Percentiles rank a stretch among this genome's conserved stretches.
These are phyloP conservation scores for Sporothrix protearum DNA, from an alignment of 2,329 filamentous ascomycete genomes.

Conservation along the genomic window DNA sequence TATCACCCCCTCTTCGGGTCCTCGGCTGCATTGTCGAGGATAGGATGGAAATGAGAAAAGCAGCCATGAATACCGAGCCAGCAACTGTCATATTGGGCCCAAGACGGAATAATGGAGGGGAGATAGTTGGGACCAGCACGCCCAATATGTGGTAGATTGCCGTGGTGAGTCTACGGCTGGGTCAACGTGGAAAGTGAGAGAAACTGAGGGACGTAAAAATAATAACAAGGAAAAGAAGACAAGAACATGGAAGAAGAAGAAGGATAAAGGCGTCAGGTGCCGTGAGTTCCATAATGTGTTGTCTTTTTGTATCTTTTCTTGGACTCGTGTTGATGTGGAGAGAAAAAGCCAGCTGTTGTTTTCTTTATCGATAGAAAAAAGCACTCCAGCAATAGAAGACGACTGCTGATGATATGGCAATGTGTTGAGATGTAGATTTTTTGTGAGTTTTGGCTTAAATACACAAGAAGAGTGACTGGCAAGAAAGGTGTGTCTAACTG, in stretches of 20 bases:
- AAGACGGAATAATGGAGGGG: constrained; percentile 18
- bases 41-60: not conserved
- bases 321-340: too few relatives aligned
- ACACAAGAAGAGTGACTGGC: too few relatives aligned
- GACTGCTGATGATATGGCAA: too few relatives aligned
- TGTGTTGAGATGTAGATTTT: too few relatives aligned
- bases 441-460: too few relatives aligned
- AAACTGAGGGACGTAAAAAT: not conserved
- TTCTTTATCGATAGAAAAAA: too few relatives aligned
- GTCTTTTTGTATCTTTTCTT: too few relatives aligned
- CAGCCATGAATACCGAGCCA: not conserved
- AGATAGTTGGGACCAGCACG: not conserved
- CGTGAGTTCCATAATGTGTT: not conserved
- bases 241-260: not conserved
- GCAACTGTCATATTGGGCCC: not conserved
- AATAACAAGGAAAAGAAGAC: not conserved
- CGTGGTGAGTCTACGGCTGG: constrained; percentile 1
- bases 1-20: not conserved
- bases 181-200: not conserved
- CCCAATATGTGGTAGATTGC: constrained; percentile 21
- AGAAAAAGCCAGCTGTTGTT: too few relatives aligned
- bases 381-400: too few relatives aligned
- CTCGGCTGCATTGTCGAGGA: constrained; percentile 10
- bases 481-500: not conserved
- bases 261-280: not conserved